Conservation (phyloP, 768 basidiomycete genomes). For the Pleurotus ostreatus region DNA sequence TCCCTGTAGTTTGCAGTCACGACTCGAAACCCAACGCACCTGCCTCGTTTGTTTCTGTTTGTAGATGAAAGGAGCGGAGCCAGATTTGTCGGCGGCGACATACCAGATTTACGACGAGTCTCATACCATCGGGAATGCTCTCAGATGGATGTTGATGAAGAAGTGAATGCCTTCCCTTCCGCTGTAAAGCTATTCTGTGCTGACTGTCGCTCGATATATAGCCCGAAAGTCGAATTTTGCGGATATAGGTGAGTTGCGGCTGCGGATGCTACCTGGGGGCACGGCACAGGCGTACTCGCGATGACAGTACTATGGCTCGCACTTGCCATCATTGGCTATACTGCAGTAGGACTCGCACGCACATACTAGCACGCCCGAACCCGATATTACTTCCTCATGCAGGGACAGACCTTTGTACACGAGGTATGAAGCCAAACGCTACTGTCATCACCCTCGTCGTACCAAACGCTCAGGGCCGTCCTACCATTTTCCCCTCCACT, state of each 20-base stretch:
- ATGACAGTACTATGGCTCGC: too few relatives aligned
- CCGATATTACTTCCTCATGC: too few relatives aligned
- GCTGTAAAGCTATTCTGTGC: background rate
- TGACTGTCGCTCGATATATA: slow-evolving; percentile 24
- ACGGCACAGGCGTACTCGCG: background rate
- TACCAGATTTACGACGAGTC: slow-evolving; percentile 92
- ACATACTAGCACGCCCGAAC: too few relatives aligned
- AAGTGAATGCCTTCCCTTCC: slow-evolving; percentile 54
- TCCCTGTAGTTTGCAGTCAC: background rate
- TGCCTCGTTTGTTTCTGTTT: slow-evolving; percentile 10
- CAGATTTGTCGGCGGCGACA: slow-evolving; percentile 84
- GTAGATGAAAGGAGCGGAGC: slow-evolving; percentile 79
- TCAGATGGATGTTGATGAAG: slow-evolving; percentile 99
- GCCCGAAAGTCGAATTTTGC: slow-evolving; percentile 96
- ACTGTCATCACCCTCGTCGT: too few relatives aligned
- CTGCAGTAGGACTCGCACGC: too few relatives aligned
- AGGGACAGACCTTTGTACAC: too few relatives aligned
- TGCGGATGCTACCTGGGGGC: too few relatives aligned
- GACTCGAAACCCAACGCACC: too few relatives aligned
- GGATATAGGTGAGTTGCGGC: slow-evolving; percentile 76
- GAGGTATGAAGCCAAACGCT: too few relatives aligned
- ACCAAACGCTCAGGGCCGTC: too few relatives aligned
- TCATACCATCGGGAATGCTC: slow-evolving; percentile 92
- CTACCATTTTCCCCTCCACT: too few relatives aligned
- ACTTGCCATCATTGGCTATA: too few relatives aligned